phyloP scores from a whole-genome alignment of 2,329 filamentous ascomycete species.

The Onygena corvina region DNA sequence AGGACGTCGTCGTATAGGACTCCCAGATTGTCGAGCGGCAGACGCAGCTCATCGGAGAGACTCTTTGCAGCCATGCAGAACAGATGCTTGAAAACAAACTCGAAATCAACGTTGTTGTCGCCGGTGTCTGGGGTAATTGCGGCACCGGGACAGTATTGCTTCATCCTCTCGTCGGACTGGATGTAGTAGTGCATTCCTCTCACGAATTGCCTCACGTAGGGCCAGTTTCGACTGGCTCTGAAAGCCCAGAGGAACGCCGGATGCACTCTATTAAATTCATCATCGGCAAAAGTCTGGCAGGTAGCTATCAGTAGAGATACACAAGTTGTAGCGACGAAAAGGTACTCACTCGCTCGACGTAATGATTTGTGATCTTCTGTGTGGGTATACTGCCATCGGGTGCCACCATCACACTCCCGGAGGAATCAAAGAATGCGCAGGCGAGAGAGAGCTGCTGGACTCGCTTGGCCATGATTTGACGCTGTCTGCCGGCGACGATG shows the following conservation, averaged over 20 bases:
- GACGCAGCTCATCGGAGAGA: constrained; percentile 56
- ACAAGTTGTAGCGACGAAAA: neutral
- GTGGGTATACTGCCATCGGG: constrained; percentile 34
- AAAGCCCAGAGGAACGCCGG: constrained; percentile 82
- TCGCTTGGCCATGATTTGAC: constrained; percentile 44
- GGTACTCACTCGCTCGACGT: constrained; percentile 48
- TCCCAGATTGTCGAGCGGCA: constrained; percentile 52
- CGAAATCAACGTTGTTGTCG: constrained; percentile 55
- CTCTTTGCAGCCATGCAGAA: constrained; percentile 69
- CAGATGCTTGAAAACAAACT: constrained; percentile 64
- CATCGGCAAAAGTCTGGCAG: constrained; percentile 46
- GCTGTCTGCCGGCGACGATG: constrained; percentile 43
- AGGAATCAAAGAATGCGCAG: constrained; percentile 34
- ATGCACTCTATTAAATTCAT: constrained; percentile 64
- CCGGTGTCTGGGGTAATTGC: constrained; percentile 23
- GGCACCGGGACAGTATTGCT: constrained; percentile 40
- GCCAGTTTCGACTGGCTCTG: constrained; percentile 67
- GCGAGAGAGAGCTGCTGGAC: constrained; percentile 48
- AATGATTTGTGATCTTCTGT: constrained; percentile 65
- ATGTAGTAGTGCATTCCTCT: constrained; percentile 62
- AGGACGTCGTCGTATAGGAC: constrained; percentile 65
- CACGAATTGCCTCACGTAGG: constrained; percentile 53
- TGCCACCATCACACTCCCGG: constrained; percentile 37
- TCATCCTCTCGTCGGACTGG: constrained; percentile 37
- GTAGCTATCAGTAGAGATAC: neutral